phyloP scores from a whole-genome alignment of 2,329 filamentous ascomycete species.

The Hypoxylon sp. region DNA sequence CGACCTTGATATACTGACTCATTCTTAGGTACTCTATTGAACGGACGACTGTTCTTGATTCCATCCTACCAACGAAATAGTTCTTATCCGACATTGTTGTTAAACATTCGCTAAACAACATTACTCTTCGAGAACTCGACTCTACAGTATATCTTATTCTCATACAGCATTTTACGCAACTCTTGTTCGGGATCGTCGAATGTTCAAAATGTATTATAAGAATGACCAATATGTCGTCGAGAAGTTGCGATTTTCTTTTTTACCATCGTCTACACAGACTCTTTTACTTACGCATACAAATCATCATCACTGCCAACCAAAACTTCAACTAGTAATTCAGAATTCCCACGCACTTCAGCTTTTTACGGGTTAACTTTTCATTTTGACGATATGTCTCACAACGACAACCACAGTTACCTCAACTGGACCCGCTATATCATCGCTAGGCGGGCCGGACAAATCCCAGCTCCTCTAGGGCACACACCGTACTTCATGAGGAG shows the following conservation, averaged over 20 bases:
- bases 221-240: neutral
- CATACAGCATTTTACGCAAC: neutral
- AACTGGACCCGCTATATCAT: neutral
- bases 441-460: neutral
- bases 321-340: neutral
- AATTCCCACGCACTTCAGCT: neutral
- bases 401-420: neutral
- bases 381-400: neutral
- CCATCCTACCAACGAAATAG: too few species aligned
- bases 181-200: neutral
- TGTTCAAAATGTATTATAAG: neutral
- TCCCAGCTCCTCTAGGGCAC: neutral
- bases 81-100: too few species aligned
- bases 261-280: neutral
- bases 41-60: too few species aligned
- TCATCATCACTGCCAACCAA: neutral
- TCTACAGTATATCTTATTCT: too few species aligned
- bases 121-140: too few species aligned
- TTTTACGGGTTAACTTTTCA: neutral
- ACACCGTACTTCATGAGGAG: neutral
- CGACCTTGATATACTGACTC: too few species aligned
- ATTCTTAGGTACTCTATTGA: too few species aligned
- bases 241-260: neutral
- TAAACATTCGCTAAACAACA: too few species aligned
- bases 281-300: neutral